Evolutionary conservation across 2,329 filamentous ascomycete genomes (phyloP).

Genomic region (Aspergillus calidoustus): DNA sequence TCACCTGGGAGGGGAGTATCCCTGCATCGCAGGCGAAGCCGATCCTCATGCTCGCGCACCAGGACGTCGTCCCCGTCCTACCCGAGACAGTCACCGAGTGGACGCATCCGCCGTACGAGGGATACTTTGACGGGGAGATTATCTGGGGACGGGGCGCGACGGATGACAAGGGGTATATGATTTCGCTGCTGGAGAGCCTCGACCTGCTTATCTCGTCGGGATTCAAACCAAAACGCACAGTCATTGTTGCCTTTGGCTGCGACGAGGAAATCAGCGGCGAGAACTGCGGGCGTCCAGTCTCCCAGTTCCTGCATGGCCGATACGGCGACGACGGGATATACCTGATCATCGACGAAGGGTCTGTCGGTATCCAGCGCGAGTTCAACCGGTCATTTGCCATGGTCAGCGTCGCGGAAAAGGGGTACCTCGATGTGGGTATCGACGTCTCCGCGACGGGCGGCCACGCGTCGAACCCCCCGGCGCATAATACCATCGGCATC

Average conservation of each 20-base stretch:
- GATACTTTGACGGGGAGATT: not conserved
- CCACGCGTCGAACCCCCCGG: not conserved
- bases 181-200: not conserved
- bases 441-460: not conserved
- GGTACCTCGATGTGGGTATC: not conserved
- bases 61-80: constrained; percentile 63
- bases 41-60: constrained; percentile 65
- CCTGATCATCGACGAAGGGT: not conserved
- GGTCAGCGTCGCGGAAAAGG: not conserved
- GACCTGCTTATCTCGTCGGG: not conserved
- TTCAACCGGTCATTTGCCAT: not conserved
- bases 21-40: constrained; percentile 47
- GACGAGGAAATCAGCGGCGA: constrained; percentile 64
- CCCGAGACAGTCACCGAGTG: constrained; percentile 56
- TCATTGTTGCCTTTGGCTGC: constrained; percentile 66
- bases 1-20: constrained; percentile 51
- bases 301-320: constrained; percentile 47
- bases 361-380: not conserved
- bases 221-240: constrained; percentile 59
- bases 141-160: not conserved
- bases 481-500: not conserved
- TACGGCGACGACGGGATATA: constrained; percentile 37
- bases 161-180: not conserved
- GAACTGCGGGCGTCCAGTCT: constrained; percentile 22
- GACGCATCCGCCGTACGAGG: constrained; percentile 64